Conservation (phyloP, 768 basidiomycete genomes). For the Tulasnella sp. region DNA sequence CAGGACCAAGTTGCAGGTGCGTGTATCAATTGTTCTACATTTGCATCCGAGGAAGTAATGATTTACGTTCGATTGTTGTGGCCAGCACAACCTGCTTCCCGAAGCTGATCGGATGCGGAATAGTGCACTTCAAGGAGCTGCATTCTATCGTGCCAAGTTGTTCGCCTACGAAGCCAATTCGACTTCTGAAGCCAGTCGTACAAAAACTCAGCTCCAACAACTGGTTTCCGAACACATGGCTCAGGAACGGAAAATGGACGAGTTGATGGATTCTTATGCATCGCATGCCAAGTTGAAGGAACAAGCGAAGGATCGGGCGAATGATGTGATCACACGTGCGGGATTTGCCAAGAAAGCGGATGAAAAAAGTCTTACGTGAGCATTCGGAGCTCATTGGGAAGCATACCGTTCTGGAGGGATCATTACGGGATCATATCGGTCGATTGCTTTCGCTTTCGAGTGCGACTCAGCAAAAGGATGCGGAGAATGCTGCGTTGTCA, state of each 20-base stretch:
- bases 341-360: slow-evolving; percentile 58
- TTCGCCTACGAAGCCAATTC: slow-evolving; percentile 65
- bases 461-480: slow-evolving; percentile 60
- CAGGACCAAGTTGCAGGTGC: too few relatives aligned
- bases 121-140: slow-evolving; percentile 82
- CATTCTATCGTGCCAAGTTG: slow-evolving; percentile 92
- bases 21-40: too few relatives aligned
- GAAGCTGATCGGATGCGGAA: slow-evolving; percentile 66
- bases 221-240: slow-evolving; percentile 48
- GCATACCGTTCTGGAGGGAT: slow-evolving; percentile 44
- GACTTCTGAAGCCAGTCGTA: slow-evolving; percentile 47
- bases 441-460: slow-evolving; percentile 61
- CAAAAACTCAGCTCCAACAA: slow-evolving; percentile 56
- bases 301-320: slow-evolving; percentile 64
- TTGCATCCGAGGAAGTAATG: too few relatives aligned
- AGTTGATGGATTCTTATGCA: slow-evolving; percentile 59
- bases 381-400: slow-evolving; percentile 59
- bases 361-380: slow-evolving; percentile 44
- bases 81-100: slow-evolving; percentile 54
- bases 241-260: slow-evolving; percentile 57
- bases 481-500: slow-evolving; percentile 52
- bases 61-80: too few relatives aligned
- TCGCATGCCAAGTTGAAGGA: slow-evolving; percentile 64
- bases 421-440: slow-evolving; percentile 65
- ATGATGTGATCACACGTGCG: slow-evolving; percentile 61